Evolutionary conservation across 192 early-diverging fungal species (phyloP).

Genomic region (Jimgerdemannia flammicorona): DNA sequence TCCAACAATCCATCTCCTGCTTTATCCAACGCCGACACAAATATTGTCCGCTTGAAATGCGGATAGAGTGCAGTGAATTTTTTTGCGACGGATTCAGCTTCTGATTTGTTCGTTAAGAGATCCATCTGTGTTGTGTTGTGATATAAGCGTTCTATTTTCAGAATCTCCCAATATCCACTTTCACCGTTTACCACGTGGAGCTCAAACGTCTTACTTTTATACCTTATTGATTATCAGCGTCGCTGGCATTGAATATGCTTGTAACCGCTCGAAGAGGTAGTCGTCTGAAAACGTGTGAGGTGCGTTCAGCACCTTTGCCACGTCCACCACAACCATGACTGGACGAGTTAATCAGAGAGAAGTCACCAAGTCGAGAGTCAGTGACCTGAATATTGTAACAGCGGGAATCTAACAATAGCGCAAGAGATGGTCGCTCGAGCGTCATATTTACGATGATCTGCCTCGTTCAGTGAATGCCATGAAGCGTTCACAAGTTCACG

Average conservation of each 20-base stretch:
- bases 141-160: neutral
- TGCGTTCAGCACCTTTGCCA: constrained; percentile 30
- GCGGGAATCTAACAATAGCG: no score
- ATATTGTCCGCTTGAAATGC: constrained; percentile 25
- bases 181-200: no score
- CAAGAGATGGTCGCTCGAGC: no score
- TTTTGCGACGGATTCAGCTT: constrained; percentile 26
- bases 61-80: constrained; percentile 31
- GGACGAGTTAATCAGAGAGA: neutral
- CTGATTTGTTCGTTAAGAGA: constrained; percentile 10
- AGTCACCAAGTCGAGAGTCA: neutral
- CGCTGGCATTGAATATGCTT: constrained; percentile 35
- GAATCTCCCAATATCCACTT: no score
- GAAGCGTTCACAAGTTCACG: constrained; percentile 49
- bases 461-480: constrained; percentile 54
- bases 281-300: constrained; percentile 32
- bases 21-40: constrained; percentile 33
- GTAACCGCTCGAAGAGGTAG: constrained; percentile 41
- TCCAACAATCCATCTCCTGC: constrained; percentile 16
- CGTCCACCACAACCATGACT: constrained; percentile 54
- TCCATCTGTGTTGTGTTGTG: constrained; percentile 4
- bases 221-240: constrained; percentile 60
- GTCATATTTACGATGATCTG: constrained; percentile 39
- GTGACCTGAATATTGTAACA: neutral
- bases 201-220: neutral